These are phyloP conservation scores for Coemansia sp. DNA, from an alignment of 192 early-diverging fungal genomes.

Conservation along the genomic window DNA sequence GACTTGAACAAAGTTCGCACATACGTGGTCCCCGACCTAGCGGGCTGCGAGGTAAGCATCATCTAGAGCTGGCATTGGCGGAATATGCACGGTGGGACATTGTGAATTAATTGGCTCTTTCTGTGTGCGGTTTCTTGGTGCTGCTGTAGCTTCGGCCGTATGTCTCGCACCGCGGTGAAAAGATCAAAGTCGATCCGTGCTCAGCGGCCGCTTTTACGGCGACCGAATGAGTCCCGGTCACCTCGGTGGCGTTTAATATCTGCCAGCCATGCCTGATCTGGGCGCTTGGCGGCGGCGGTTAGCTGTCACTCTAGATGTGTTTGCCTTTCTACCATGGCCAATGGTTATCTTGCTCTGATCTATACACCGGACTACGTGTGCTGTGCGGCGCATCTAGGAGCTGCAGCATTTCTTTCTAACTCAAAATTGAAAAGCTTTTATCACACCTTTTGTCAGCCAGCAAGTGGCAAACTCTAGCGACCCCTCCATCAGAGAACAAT, in stretches of 20 bases:
- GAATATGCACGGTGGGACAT: not conserved
- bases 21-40: constrained; percentile 51
- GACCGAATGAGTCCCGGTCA: constrained; percentile 1
- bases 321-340: not conserved
- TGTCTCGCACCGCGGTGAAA: constrained; percentile 42
- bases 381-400: not conserved
- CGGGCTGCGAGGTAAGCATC: constrained; percentile 36
- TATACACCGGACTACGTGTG: not conserved
- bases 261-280: not conserved
- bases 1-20: constrained; percentile 49
- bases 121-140: not conserved
- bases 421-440: not conserved
- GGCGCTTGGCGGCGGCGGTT: not conserved
- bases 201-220: constrained; percentile 17
- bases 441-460: not conserved
- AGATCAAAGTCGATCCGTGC: constrained; percentile 42
- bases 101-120: not conserved
- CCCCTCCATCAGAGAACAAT: not conserved
- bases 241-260: not conserved
- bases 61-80: not conserved
- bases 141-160: constrained; percentile 46
- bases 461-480: not conserved
- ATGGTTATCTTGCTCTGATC: not conserved
- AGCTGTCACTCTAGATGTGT: not conserved
- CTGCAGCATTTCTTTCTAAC: not conserved